Evolutionary conservation across 306 rosid species (phyloP), one percentile per base, ranked within the genome.

Genomic region (Castanea crenata): DNA sequence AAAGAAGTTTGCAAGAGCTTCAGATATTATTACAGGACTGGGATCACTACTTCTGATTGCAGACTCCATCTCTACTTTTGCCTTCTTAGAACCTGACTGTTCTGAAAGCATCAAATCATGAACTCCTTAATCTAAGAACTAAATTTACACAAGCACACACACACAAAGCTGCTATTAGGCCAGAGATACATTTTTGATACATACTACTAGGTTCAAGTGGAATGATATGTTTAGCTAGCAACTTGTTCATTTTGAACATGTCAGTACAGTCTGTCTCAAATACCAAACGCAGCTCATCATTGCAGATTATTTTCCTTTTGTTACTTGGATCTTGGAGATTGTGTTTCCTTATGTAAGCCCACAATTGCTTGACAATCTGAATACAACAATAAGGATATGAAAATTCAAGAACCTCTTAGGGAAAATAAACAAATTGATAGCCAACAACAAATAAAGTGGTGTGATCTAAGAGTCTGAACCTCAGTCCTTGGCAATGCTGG

Each of bases 401-500:
- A 29, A 76, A 52, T 38, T 77, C 21, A 74, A 80, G 70, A 79
- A 79, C 52, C 78, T 58, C 76, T 55, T 29, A 74, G 21, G 44
- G 18, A 72, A 80, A 69, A 74, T 7, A 46, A 20, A 70, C 8
- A 18, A 18, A 51, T 69, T 59, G 56, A 57, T 79, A 56, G 51
- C 20, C 9, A 54, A 76, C 5, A 31, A 80, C 15, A 20, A 51
- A 29, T 34, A 44, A 61, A 16, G 67, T 20, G 21, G 71, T 74
- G 6, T 29, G 74, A 55, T 57, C 57, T 51, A 76, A 57, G 38
- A 58, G 35, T 55, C 75, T 51, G 70, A 79, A 93, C 98, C 94
- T 93, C 96, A 44, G 94, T 93, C 85, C 97, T 89, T 0, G 96
- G 90, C 77, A 93, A 74, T 62, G 88, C 84, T 38, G 96, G 92